Conservation (phyloP, 139 green algal genomes). For the Coelastrella sp. region DNA sequence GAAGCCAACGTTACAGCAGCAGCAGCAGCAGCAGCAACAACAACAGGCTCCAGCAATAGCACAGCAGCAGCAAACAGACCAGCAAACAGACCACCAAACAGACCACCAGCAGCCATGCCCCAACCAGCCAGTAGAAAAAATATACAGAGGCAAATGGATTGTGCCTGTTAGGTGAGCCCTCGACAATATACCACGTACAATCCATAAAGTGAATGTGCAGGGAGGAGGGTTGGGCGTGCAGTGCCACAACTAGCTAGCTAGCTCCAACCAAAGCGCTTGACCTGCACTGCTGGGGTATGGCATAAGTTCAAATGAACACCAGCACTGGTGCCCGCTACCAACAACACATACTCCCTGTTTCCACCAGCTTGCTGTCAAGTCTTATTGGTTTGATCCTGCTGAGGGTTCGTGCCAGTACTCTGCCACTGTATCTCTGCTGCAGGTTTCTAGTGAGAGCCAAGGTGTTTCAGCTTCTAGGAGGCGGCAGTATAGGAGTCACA, state of each 20-base stretch:
- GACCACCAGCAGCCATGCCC: not conserved
- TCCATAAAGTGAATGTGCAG: too few species aligned
- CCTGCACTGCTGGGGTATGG: too few species aligned
- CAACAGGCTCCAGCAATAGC: not conserved
- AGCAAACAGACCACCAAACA: not conserved
- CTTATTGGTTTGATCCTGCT: too few species aligned
- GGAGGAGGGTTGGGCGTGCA: too few species aligned
- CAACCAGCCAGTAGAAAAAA: not conserved
- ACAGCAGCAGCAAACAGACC: slow-evolving; percentile 19
- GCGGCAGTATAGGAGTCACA: slow-evolving; percentile 49
- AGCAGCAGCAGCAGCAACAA: slow-evolving; percentile 16
- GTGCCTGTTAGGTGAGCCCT: slow-evolving; percentile 18
- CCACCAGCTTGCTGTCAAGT: too few species aligned
- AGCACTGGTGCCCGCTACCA: too few species aligned
- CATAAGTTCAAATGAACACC: too few species aligned
- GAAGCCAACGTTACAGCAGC: not conserved
- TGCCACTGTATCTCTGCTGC: not conserved
- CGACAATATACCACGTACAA: too few species aligned
- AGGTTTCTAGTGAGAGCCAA: slow-evolving; percentile 68
- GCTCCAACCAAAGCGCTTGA: too few species aligned
- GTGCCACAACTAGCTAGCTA: too few species aligned
- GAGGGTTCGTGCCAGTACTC: too few species aligned
- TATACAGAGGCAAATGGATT: slow-evolving; percentile 44
- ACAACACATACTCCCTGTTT: too few species aligned
- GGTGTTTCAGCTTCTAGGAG: slow-evolving; percentile 79